Evolutionary conservation across 192 early-diverging fungal species (phyloP).

Genomic region (Umbelopsis ramanniana): DNA sequence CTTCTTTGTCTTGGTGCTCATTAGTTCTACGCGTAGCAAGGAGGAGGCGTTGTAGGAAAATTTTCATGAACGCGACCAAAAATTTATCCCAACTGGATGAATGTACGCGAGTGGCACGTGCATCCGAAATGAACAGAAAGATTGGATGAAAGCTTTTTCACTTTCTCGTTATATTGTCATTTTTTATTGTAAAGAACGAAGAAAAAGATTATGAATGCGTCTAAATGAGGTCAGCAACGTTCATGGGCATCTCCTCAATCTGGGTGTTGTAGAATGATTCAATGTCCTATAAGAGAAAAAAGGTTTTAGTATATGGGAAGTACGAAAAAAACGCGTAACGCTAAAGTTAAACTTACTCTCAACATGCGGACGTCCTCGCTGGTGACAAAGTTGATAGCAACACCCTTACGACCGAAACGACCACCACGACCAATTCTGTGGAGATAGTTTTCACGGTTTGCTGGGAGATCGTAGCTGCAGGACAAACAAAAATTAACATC

Average conservation of each 20-base stretch:
- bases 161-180: not conserved
- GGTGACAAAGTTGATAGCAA: conserved; percentile 99
- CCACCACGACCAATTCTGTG: conserved; percentile 98
- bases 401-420: conserved; percentile 98
- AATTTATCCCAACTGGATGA: not conserved
- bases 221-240: conserved; percentile 41
- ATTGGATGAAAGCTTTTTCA: not conserved
- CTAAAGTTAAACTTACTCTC: conserved; percentile 44
- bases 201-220: conserved; percentile 9
- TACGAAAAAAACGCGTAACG: not conserved
- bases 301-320: not conserved
- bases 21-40: not conserved
- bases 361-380: conserved; percentile 91
- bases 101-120: not conserved
- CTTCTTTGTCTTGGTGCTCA: conserved; percentile 4
- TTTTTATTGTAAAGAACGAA: conserved; percentile 18
- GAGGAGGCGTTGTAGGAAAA: not conserved
- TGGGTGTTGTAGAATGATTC: conserved; percentile 98
- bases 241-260: conserved; percentile 96
- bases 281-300: conserved; percentile 65
- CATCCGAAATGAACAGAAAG: not conserved
- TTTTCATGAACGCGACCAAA: not conserved
- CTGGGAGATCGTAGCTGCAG: conserved; percentile 86
- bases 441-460: conserved; percentile 97
- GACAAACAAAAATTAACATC: not conserved